Evolutionary conservation across 441 rosid species (phyloP), one percentile per base, ranked within the genome.

Genomic region (Viola pubescens): DNA sequence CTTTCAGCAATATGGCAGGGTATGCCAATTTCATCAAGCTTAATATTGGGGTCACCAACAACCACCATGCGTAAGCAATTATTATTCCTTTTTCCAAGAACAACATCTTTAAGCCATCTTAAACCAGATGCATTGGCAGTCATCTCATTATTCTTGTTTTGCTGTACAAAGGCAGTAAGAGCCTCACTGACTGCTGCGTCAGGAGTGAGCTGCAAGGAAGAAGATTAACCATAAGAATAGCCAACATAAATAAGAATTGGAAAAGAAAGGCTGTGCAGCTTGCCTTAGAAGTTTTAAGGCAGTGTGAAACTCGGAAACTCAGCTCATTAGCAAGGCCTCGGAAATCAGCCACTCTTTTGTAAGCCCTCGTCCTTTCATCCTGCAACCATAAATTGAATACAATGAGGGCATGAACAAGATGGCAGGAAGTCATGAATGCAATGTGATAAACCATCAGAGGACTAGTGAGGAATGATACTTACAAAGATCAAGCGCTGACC

Each of bases 1-100:
- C 79, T 85, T 60, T 85, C 92, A 1, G 98, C 99, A 52, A 94
- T 66, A 34, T 69, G 81, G 65, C 85, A 70, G 1, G 99, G 99
- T 53, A 94, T 82, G 54, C 99, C 99, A 8, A 94, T 77, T 83
- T 94, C 99, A 37, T 73, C 64, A 16, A 87, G 83, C 70, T 82
- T 76, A 53, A 91, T 70, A n/a, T 79, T 80, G 0, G 97, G 97
- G 65, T 94, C 91, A 41, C 99, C 99, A 10, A 80, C 81, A 2
- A 94, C 89, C 59, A 94, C 97, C 86, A 91, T 87, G 53, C 99
- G 83, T 67, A 94, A 94, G 48, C 89, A 83, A 66, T 80, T 84
- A 61, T 89, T 87, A 56, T 84, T 83, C 75, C 95, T 77, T 73
- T 94, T 94, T 63, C 95, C 97, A 5, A 94, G 97, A 50, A 94